Evolutionary conservation across 78 protist genomes (phyloP), one percentile per base, ranked within the genome.

Genomic region (Diacronema lutheri): DNA sequence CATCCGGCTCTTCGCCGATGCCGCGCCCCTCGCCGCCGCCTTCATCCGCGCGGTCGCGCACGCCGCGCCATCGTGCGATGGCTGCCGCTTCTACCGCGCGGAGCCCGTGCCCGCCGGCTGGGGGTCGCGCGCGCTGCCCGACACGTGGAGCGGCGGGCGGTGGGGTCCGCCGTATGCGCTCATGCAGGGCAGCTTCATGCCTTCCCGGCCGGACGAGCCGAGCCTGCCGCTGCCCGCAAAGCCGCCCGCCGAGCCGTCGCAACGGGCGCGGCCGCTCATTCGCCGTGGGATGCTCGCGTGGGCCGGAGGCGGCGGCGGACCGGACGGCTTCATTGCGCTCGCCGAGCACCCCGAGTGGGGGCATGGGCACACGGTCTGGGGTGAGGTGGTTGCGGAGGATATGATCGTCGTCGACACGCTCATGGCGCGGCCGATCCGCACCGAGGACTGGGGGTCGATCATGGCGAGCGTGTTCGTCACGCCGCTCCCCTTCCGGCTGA

Each of bases 261-360:
- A 44, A 7, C 3, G 7, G 50, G 50, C 50, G 50, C 3, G 21
- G 46, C 76, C 41, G 19, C 40, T 68, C 29, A 21, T 68, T 16
- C 76, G 76, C 2, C 46, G 76, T 10, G 76, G 76, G 26, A 68
- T 68, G 76, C 19, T 20, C 19, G 76, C 76, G 50, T 68, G 76
- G 76, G 76, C 76, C 19, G 76, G 50, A 4, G 76, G 76, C 50
- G 46, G 76, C n/a, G 10, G 55, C 50, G 79, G 79, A 4, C 58
- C 79, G 23, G 79, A 19, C 58, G 41, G 29, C 35, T 71, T 71
- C 79, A 41, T 71, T 31, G 79, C 79, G 40, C 79, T 71, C 46
- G 79, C 79, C 6, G 26, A 41, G 10, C 79, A 71, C 37, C 79
- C 79, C 4, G 79, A 71, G 79, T 71, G 79, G 79, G 79, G 79